These are phyloP conservation scores for Nevesoporus exiguus DNA, from an alignment of 768 basidiomycete species.

Conservation along the genomic window DNA sequence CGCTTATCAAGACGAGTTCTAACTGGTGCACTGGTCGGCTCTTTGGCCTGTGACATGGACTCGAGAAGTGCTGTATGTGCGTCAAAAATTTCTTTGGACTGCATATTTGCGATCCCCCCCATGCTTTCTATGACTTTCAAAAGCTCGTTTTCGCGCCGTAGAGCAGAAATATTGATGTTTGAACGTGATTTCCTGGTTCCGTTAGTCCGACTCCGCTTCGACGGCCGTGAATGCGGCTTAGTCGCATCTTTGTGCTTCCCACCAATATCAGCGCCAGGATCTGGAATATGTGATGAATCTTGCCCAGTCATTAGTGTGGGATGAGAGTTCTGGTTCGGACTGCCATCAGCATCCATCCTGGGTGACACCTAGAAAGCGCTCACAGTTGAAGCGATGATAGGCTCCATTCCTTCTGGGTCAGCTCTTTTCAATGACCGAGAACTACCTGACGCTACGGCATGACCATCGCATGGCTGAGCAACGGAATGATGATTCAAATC, in stretches of 20 bases:
- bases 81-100: constrained; percentile 67
- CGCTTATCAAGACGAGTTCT: constrained; percentile 73
- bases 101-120: constrained; percentile 65
- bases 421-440: background rate
- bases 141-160: constrained; percentile 80
- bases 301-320: background rate
- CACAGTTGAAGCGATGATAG: background rate
- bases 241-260: constrained; percentile 16
- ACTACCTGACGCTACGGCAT: background rate
- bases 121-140: constrained; percentile 58
- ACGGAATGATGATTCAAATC: background rate
- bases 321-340: background rate
- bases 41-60: constrained; percentile 52
- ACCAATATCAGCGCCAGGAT: background rate
- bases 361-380: background rate
- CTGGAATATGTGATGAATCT: background rate
- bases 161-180: constrained; percentile 68
- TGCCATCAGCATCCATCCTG: background rate
- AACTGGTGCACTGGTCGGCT: constrained; percentile 64
- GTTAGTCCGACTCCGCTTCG: constrained; percentile 21
- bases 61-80: constrained; percentile 64
- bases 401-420: background rate
- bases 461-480: background rate
- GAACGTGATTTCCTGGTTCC: constrained; percentile 20
- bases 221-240: constrained; percentile 9